A percentile compares a stretch with the other conserved stretches of the same genome.
These are phyloP conservation scores for Myochromella boudieri DNA, from an alignment of 768 basidiomycete species.

Conservation along the genomic window DNA sequence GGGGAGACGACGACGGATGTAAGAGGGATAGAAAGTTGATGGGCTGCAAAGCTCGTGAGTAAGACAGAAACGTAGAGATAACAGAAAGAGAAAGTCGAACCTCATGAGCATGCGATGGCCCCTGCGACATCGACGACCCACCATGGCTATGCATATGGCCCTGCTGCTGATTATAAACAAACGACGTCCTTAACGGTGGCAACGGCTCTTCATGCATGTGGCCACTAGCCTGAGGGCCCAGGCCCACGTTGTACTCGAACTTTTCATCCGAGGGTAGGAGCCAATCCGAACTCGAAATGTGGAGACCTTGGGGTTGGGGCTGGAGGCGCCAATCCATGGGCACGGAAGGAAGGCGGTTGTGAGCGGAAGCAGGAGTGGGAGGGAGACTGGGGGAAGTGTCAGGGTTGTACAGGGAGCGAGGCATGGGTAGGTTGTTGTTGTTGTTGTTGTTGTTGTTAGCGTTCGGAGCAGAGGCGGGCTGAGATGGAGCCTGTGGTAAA, in stretches of 20 bases:
- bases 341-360: constrained; percentile 21
- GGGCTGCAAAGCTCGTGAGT: constrained; percentile 48
- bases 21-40: constrained; percentile 87
- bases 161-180: constrained; percentile 16
- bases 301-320: constrained; percentile 24
- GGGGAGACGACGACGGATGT: constrained; percentile 83
- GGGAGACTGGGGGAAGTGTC: constrained; percentile 28
- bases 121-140: constrained; percentile 20
- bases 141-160: neutral
- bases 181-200: constrained; percentile 1
- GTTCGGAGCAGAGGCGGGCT: neutral
- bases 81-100: constrained; percentile 37
- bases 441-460: constrained; percentile 15
- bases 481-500: constrained; percentile 18
- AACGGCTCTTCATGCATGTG: constrained; percentile 2
- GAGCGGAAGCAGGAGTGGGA: constrained; percentile 5
- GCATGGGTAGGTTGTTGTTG: constrained; percentile 10
- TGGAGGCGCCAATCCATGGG: constrained; percentile 41
- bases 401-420: neutral
- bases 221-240: no score
- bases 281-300: constrained; percentile 8
- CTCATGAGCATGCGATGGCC: constrained; percentile 39
- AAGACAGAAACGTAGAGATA: constrained; percentile 14
- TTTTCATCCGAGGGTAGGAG: constrained; percentile 8
- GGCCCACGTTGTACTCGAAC: constrained; percentile 8